Evolutionary conservation across 306 rosid genomes (phyloP).

Genomic region (Astragalus membranaceus): DNA sequence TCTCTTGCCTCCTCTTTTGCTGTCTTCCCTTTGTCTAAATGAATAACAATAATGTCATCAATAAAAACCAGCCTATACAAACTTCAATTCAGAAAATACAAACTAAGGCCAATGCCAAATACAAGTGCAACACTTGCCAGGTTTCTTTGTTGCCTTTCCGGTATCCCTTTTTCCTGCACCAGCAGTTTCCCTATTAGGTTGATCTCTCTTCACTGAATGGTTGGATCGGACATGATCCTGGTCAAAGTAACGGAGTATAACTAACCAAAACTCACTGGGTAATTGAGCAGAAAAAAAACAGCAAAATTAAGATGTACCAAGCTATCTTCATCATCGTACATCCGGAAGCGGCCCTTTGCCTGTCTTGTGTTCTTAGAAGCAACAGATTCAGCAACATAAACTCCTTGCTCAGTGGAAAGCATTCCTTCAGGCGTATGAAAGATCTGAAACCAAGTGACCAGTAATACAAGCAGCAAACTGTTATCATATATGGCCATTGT

Average conservation of each 20-base stretch:
- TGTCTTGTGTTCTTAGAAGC: conserved; percentile 66
- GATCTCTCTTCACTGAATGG: conserved; percentile 63
- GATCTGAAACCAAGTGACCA: conserved; percentile 45
- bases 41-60: neutral
- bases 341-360: conserved; percentile 79
- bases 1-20: conserved; percentile 97
- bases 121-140: conserved; percentile 54
- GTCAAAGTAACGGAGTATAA: conserved; percentile 3
- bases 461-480: neutral
- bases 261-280: neutral
- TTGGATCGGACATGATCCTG: conserved; percentile 62
- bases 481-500: neutral
- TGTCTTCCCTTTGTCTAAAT: conserved; percentile 75
- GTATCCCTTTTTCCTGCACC: conserved; percentile 66
- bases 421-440: conserved; percentile 86
- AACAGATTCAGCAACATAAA: conserved; percentile 83
- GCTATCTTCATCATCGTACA: conserved; percentile 58
- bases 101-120: conserved; percentile 15
- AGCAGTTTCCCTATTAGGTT: conserved; percentile 45
- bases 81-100: neutral
- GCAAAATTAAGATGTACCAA: conserved; percentile 28
- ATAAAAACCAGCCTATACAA: neutral
- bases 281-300: neutral
- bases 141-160: conserved; percentile 61
- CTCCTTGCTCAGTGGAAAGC: conserved; percentile 90